phyloP scores from a whole-genome alignment of 768 basidiomycete species.

The Calocybe cyanea region DNA sequence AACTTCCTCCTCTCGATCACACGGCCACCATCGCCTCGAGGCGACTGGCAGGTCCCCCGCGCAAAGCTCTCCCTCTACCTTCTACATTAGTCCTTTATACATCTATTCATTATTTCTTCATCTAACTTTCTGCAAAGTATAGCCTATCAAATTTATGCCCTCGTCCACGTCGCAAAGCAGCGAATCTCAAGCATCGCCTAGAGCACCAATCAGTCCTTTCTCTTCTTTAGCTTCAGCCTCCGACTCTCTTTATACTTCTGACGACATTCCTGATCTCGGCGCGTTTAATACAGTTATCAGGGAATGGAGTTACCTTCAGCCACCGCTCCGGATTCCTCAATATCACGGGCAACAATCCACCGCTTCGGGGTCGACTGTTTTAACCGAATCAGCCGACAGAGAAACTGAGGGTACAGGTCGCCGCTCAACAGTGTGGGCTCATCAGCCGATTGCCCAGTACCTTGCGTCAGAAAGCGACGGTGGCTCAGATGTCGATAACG shows the following conservation, averaged over 20 bases:
- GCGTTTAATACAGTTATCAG: conserved; percentile 68
- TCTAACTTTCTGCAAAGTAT: not conserved
- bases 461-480: conserved; percentile 22
- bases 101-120: not conserved
- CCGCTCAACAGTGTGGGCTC: conserved; percentile 65
- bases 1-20: not conserved
- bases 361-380: conserved; percentile 3
- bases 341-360: conserved; percentile 14
- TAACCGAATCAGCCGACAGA: not conserved
- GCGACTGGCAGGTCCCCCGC: conserved; percentile 5
- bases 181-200: conserved; percentile 1
- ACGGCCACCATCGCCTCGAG: conserved; percentile 9
- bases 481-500: not conserved
- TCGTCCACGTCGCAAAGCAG: conserved; percentile 4
- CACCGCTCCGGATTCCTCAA: conserved; percentile 33
- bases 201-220: conserved; percentile 9
- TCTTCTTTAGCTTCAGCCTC: conserved; percentile 7
- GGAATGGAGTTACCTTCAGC: conserved; percentile 57
- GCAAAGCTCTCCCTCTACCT: not conserved
- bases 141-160: not conserved
- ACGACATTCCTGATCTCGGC: conserved; percentile 70
- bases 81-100: not conserved
- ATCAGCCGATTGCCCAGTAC: conserved; percentile 55
- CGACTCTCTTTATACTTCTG: conserved; percentile 49
- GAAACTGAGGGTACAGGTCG: conserved; percentile 16